A percentile compares a stretch with the other conserved stretches of the same genome.
These are phyloP conservation scores for Cutaneotrichosporon sp. DNA, from an alignment of 1,284 basidiomycete genomes.

Conservation along the genomic window DNA sequence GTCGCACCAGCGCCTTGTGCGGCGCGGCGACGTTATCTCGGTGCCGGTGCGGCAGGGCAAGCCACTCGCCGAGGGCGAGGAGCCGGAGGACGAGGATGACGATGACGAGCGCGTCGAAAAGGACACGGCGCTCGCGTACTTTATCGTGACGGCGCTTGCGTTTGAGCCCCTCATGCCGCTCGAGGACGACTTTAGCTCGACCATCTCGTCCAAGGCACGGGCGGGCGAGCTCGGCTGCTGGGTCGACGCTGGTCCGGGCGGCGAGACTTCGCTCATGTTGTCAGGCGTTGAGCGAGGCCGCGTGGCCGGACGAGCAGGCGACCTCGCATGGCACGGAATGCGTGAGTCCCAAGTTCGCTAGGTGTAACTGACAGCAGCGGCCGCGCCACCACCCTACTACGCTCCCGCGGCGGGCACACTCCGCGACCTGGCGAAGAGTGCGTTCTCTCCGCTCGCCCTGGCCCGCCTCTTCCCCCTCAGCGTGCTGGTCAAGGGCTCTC, in stretches of 20 bases:
- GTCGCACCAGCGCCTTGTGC: slow-evolving; percentile 60
- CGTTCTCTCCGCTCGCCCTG: slow-evolving; percentile 30
- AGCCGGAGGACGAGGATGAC: slow-evolving; percentile 47
- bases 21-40: slow-evolving; percentile 76
- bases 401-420: slow-evolving; percentile 28
- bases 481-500: slow-evolving; percentile 57
- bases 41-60: slow-evolving; percentile 66
- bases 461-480: slow-evolving; percentile 37
- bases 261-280: slow-evolving; percentile 55
- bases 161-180: slow-evolving; percentile 57
- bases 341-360: not conserved
- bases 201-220: slow-evolving; percentile 44
- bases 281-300: slow-evolving; percentile 57
- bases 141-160: slow-evolving; percentile 75
- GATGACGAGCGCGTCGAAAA: slow-evolving; percentile 30
- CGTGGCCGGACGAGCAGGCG: slow-evolving; percentile 29
- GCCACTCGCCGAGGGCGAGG: slow-evolving; percentile 43
- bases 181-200: slow-evolving; percentile 55
- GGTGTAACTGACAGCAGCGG: slow-evolving; percentile 2
- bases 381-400: slow-evolving; percentile 32
- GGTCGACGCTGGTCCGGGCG: slow-evolving; percentile 69
- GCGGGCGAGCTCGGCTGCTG: slow-evolving; percentile 79
- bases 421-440: slow-evolving; percentile 36
- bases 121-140: slow-evolving; percentile 62
- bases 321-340: slow-evolving; percentile 35